A percentile compares a stretch with the other conserved stretches of the same genome.
Conservation (phyloP, 352 stramenopile species). For the Phytopythium sindhum region DNA sequence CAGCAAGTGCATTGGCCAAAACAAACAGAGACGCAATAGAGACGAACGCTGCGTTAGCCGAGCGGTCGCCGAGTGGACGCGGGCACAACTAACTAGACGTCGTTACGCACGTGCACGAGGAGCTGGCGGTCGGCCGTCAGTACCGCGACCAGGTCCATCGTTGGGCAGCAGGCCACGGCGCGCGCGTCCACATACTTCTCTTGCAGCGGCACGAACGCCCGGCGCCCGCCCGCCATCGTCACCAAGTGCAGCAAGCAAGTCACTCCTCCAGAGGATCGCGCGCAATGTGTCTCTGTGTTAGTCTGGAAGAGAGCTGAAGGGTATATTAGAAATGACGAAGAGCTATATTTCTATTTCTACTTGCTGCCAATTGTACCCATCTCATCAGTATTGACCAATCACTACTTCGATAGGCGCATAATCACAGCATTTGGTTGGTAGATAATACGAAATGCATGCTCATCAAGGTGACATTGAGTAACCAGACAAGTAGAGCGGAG, state of each 20-base stretch:
- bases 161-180: constrained; percentile 54
- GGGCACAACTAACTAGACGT: too few species aligned
- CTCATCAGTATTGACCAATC: too few species aligned
- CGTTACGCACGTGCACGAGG: constrained; percentile 68
- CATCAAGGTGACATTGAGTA: background rate
- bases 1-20: constrained; percentile 3
- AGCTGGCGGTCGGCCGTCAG: constrained; percentile 67
- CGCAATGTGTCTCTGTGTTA: too few species aligned
- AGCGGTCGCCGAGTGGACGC: too few species aligned
- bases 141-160: constrained; percentile 77
- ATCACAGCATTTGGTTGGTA: too few species aligned
- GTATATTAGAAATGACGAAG: background rate
- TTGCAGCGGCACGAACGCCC: constrained; percentile 62
- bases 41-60: background rate
- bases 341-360: background rate
- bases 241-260: background rate
- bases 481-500: background rate
- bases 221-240: background rate
- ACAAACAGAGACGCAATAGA: background rate
- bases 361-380: background rate
- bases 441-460: background rate
- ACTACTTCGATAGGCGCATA: too few species aligned
- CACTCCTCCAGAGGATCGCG: background rate
- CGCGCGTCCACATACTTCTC: constrained; percentile 61
- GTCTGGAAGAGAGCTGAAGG: too few species aligned